phyloP scores from a whole-genome alignment of 805 yeast species.

The Barnettozyma populi region DNA sequence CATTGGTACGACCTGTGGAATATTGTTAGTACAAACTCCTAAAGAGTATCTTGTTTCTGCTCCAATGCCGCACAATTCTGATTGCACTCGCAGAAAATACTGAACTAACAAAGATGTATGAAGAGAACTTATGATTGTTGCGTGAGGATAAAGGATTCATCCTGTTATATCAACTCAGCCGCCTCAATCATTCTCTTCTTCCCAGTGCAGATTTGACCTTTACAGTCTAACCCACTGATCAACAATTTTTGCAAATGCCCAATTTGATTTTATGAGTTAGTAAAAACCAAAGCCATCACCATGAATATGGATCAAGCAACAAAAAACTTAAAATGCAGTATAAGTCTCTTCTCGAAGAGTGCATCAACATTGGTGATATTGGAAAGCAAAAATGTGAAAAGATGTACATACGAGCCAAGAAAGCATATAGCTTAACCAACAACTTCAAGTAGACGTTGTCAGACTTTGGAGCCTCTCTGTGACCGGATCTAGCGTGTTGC shows the following conservation, averaged over 20 bases:
- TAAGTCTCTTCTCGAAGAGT: slow-evolving; percentile 5
- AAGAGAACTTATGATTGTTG: background rate
- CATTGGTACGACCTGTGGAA: slow-evolving; percentile 88
- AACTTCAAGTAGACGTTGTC: slow-evolving; percentile 98
- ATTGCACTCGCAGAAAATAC: slow-evolving; percentile 36
- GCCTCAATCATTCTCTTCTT: background rate
- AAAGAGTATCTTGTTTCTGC: slow-evolving; percentile 35
- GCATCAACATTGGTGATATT: slow-evolving; percentile 5
- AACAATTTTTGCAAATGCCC: background rate
- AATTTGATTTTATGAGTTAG: slow-evolving; percentile 6
- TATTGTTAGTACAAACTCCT: slow-evolving; percentile 31
- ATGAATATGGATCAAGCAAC: slow-evolving; percentile 4
- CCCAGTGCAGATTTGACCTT: slow-evolving; percentile 46
- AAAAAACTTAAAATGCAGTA: slow-evolving; percentile 1
- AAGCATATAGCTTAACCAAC: slow-evolving; percentile 96
- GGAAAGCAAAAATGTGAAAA: slow-evolving; percentile 6
- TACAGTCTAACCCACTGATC: slow-evolving; percentile 68
- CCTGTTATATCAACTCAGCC: slow-evolving; percentile 7
- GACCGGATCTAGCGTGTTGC: slow-evolving; percentile 93
- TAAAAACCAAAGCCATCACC: slow-evolving; percentile 7
- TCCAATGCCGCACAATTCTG: slow-evolving; percentile 36
- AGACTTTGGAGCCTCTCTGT: slow-evolving; percentile 99
- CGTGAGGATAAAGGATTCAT: slow-evolving; percentile 6
- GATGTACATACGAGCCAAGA: slow-evolving; percentile 93
- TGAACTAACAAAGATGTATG: slow-evolving; percentile 3